These are phyloP conservation scores for Darksidea phi DNA, from an alignment of 495 filamentous ascomycete genomes.

Conservation along the genomic window DNA sequence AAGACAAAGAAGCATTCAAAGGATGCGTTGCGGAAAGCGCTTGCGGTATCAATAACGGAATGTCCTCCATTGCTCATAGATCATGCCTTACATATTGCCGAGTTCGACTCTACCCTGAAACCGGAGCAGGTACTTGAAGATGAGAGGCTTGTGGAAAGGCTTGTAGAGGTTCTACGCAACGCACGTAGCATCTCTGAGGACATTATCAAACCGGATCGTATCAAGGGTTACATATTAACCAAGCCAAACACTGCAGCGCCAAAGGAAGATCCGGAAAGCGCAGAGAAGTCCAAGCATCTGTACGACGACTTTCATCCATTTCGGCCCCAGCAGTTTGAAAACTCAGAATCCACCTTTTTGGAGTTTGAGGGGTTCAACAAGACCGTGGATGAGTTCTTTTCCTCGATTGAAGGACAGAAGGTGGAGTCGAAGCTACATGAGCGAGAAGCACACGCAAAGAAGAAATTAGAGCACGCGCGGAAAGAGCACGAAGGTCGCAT, in stretches of 20 bases:
- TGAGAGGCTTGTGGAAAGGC: slow-evolving; percentile 59
- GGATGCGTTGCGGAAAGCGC: slow-evolving; percentile 71
- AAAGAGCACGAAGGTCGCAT: slow-evolving; percentile 81
- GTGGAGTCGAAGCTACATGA: slow-evolving; percentile 80
- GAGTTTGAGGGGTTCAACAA: slow-evolving; percentile 83
- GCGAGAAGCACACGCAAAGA: slow-evolving; percentile 74
- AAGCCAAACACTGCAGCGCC: slow-evolving; percentile 51
- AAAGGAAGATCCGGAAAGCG: slow-evolving; percentile 24
- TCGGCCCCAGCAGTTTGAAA: slow-evolving; percentile 76
- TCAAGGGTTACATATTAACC: slow-evolving; percentile 85
- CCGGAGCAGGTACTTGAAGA: slow-evolving; percentile 67
- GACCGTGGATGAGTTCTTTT: slow-evolving; percentile 95
- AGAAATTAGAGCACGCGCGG: slow-evolving; percentile 76
- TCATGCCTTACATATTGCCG: slow-evolving; percentile 69
- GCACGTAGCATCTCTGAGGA: slow-evolving; percentile 62
- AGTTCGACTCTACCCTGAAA: slow-evolving; percentile 64
- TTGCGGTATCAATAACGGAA: slow-evolving; percentile 81
- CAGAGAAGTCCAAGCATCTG: slow-evolving; percentile 52
- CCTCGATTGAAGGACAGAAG: slow-evolving; percentile 90
- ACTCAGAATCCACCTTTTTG: slow-evolving; percentile 61
- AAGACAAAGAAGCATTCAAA: slow-evolving; percentile 72
- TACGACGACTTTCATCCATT: slow-evolving; percentile 98
- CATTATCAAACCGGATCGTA: slow-evolving; percentile 56
- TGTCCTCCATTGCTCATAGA: slow-evolving; percentile 84
- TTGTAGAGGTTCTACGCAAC: slow-evolving; percentile 65